phyloP scores from a whole-genome alignment of 352 stramenopile genomes.

The Phytophthora sansomeana region DNA sequence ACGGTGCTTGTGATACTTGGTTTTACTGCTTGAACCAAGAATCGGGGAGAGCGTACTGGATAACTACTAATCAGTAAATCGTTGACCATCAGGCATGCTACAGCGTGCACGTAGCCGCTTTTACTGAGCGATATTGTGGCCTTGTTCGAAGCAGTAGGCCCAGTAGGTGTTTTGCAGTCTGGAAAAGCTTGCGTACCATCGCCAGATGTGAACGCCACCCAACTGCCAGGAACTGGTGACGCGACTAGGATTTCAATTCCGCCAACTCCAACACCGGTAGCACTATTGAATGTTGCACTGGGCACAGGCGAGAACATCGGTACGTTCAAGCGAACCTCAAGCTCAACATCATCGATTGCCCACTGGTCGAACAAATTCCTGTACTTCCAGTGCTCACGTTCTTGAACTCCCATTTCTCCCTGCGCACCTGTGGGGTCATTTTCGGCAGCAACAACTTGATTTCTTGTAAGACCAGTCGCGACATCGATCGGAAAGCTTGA shows the following conservation, averaged over 20 bases:
- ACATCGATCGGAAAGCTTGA: constrained; percentile 73
- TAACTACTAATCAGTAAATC: constrained; percentile 55
- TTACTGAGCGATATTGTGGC: constrained; percentile 27
- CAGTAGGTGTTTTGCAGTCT: constrained; percentile 30
- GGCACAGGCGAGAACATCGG: constrained; percentile 40
- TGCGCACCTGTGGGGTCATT: constrained; percentile 56
- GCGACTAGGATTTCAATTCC: constrained; percentile 40
- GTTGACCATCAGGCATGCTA: constrained; percentile 53
- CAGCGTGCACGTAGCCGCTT: constrained; percentile 65
- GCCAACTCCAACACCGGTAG: constrained; percentile 23
- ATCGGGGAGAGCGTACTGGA: constrained; percentile 45
- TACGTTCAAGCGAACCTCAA: constrained; percentile 63
- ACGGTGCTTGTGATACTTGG: constrained; percentile 45
- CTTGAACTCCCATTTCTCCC: constrained; percentile 40
- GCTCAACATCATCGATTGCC: constrained; percentile 63
- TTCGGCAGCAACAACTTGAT: constrained; percentile 36
- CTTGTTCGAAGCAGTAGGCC: constrained; percentile 12
- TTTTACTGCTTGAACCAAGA: constrained; percentile 52
- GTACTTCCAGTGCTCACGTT: constrained; percentile 65
- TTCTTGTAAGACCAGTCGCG: constrained; percentile 27
- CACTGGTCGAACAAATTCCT: constrained; percentile 83
- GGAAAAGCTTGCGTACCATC: constrained; percentile 71
- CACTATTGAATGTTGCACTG: constrained; percentile 16
- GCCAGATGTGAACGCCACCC: constrained; percentile 52
- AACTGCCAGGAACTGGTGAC: constrained; percentile 55